Evolutionary conservation across 805 yeast genomes (phyloP).

Genomic region (Pichia scutulata): DNA sequence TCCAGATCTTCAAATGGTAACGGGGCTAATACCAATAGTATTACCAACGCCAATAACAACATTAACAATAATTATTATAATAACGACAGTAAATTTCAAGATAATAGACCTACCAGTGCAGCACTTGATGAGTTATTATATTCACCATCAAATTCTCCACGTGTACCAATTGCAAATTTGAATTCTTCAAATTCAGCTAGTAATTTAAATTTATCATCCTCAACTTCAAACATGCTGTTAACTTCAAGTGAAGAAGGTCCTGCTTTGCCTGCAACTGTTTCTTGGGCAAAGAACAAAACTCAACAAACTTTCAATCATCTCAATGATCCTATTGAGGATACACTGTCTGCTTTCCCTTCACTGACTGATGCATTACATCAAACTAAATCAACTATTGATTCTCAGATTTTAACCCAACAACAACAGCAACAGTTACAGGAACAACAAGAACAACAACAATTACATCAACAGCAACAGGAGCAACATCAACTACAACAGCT

Average conservation of each 20-base stretch:
- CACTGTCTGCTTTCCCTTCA: conserved; percentile 44
- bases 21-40: conserved; percentile 13
- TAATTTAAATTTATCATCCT: background rate
- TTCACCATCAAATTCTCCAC: conserved; percentile 13
- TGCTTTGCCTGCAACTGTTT: conserved; percentile 58
- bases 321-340: conserved; percentile 4
- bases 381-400: conserved; percentile 15
- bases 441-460: conserved; percentile 8
- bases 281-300: conserved; percentile 42
- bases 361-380: conserved; percentile 23
- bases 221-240: background rate
- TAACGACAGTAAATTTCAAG: background rate
- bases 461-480: conserved; percentile 21
- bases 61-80: too few species aligned
- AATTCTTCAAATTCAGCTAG: background rate
- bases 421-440: conserved; percentile 8
- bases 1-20: conserved; percentile 63
- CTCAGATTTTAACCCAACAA: conserved; percentile 22
- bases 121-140: conserved; percentile 18
- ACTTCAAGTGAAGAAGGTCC: conserved; percentile 20
- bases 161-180: conserved; percentile 13
- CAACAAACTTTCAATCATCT: conserved; percentile 20
- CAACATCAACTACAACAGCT: conserved; percentile 9
- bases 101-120: conserved; percentile 9
- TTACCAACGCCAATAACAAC: too few species aligned